A percentile compares a stretch with the other conserved stretches of the same genome.
These are phyloP conservation scores for Waltergamsia citrina DNA, from an alignment of 2,329 filamentous ascomycete genomes.

Conservation along the genomic window DNA sequence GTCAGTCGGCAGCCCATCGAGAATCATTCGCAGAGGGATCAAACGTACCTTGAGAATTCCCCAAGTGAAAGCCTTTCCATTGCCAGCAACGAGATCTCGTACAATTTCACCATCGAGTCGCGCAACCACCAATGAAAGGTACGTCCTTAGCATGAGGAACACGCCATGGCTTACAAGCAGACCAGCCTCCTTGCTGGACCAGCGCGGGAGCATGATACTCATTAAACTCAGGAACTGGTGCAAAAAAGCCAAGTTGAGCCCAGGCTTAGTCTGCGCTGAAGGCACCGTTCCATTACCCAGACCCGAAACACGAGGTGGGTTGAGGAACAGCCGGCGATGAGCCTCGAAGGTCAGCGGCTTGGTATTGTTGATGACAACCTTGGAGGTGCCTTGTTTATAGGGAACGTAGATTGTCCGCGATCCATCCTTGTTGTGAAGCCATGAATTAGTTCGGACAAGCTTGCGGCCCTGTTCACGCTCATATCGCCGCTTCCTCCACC, in stretches of 20 bases:
- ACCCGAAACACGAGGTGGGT: slow-evolving; percentile 76
- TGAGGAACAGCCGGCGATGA: slow-evolving; percentile 84
- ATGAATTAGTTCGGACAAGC: slow-evolving; percentile 84
- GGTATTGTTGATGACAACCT: slow-evolving; percentile 83
- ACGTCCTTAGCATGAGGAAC: slow-evolving; percentile 86
- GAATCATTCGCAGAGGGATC: not conserved
- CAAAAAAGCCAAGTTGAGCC: slow-evolving; percentile 87
- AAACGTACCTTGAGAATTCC: slow-evolving; percentile 65
- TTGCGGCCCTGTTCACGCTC: slow-evolving; percentile 78
- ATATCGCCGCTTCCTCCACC: slow-evolving; percentile 62
- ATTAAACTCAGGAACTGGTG: slow-evolving; percentile 94
- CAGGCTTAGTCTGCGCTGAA: slow-evolving; percentile 83
- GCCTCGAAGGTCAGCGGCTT: slow-evolving; percentile 94
- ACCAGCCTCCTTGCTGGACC: slow-evolving; percentile 92
- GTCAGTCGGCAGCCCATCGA: slow-evolving; percentile 1
- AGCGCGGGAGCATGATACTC: slow-evolving; percentile 95
- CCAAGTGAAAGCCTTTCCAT: slow-evolving; percentile 79
- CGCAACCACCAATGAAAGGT: slow-evolving; percentile 87
- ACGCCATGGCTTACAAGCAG: slow-evolving; percentile 79
- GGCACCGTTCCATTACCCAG: slow-evolving; percentile 69
- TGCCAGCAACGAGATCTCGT: slow-evolving; percentile 87
- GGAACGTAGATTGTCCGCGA: slow-evolving; percentile 92
- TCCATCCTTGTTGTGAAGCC: slow-evolving; percentile 87
- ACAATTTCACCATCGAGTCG: slow-evolving; percentile 94
- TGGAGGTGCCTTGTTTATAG: slow-evolving; percentile 78